Conservation (phyloP, 495 filamentous ascomycete genomes). For the Elaphomyces granulatus region DNA sequence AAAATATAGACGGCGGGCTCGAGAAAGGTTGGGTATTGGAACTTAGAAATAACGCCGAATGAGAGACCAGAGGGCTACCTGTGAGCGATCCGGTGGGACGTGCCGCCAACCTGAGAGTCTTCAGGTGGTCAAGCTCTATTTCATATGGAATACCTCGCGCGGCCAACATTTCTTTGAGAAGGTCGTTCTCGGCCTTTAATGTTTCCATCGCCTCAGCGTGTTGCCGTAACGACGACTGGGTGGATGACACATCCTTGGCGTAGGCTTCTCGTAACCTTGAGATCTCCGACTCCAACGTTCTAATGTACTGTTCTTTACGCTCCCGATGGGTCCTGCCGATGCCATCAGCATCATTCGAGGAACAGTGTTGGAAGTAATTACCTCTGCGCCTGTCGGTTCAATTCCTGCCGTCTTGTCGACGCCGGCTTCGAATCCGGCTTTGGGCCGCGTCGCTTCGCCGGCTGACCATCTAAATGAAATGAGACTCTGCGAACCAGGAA, state of each 20-base stretch:
- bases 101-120: constrained; percentile 18
- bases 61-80: constrained; percentile 25
- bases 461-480: constrained; percentile 77
- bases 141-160: constrained; percentile 54
- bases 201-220: constrained; percentile 29
- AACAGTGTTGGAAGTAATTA: constrained; percentile 22
- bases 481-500: too few species aligned
- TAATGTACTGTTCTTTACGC: constrained; percentile 91
- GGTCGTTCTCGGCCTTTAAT: constrained; percentile 48
- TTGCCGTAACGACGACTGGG: constrained; percentile 25
- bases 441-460: constrained; percentile 78
- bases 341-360: constrained; percentile 3
- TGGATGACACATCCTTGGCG: constrained; percentile 25
- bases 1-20: constrained; percentile 27
- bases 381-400: constrained; percentile 95
- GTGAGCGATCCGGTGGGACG: constrained; percentile 18
- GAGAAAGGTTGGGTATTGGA: constrained; percentile 17
- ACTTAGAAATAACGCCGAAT: constrained; percentile 14
- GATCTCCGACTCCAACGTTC: constrained; percentile 80
- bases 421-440: constrained; percentile 96
- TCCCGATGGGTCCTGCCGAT: constrained; percentile 72
- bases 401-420: constrained; percentile 79
- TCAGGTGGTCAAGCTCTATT: constrained; percentile 25
- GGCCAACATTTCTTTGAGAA: constrained; percentile 58
- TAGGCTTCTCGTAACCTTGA: constrained; percentile 46